A percentile compares a stretch with the other conserved stretches of the same genome.
Evolutionary conservation across 306 rosid species (phyloP).

Genomic region (Vigna reflexopilosa): DNA sequence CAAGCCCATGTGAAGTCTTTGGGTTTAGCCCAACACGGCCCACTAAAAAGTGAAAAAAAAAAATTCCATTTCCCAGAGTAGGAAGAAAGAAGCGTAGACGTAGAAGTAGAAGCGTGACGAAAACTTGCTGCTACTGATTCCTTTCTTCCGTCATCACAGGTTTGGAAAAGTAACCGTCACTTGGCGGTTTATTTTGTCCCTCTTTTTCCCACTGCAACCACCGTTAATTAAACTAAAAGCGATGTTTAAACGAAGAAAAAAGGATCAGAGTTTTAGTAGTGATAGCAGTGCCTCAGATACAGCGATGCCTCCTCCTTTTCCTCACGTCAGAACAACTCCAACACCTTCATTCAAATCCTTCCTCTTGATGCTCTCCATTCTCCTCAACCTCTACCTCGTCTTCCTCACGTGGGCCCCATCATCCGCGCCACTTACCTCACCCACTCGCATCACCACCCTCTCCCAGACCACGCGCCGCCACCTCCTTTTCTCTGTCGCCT

Average conservation of each 20-base stretch:
- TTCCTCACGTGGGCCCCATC: constrained; percentile 40
- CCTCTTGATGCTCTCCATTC: constrained; percentile 58
- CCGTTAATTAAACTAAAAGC: too few relatives aligned
- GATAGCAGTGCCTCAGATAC: background rate
- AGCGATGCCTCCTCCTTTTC: constrained; percentile 45
- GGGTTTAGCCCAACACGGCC: background rate
- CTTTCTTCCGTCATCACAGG: too few relatives aligned
- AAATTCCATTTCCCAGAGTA: too few relatives aligned
- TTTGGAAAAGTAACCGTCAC: too few relatives aligned
- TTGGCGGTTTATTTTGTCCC: background rate
- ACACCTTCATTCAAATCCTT: constrained; percentile 45
- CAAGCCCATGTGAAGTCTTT: too few relatives aligned
- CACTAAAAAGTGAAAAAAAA: background rate
- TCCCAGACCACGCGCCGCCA: constrained; percentile 73
- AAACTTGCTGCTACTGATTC: too few relatives aligned
- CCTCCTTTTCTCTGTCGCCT: constrained; percentile 72
- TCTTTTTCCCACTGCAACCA: background rate
- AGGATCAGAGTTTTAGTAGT: background rate
- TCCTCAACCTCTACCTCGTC: constrained; percentile 54
- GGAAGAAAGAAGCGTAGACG: too few relatives aligned
- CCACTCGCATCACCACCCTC: background rate
- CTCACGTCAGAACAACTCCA: constrained; percentile 10
- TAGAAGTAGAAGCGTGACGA: too few relatives aligned
- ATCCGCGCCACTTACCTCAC: background rate
- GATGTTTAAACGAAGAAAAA: constrained; percentile 47